These are phyloP conservation scores for Saturnispora besseyi DNA, from an alignment of 805 yeast species.

Conservation along the genomic window DNA sequence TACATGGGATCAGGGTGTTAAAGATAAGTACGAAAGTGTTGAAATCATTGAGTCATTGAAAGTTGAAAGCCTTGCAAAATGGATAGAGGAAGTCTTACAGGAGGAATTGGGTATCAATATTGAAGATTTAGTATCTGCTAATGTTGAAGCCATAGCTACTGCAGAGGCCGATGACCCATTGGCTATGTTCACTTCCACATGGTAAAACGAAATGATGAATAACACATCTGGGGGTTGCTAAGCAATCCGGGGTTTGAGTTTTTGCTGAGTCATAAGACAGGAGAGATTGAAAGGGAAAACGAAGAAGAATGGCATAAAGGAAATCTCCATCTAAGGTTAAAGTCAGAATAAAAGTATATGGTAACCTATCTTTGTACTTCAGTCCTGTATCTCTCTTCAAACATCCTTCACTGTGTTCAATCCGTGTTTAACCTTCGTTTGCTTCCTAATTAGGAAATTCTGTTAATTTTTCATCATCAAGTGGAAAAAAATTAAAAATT, in stretches of 20 bases:
- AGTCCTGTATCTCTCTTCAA: too few species aligned
- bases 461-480: background rate
- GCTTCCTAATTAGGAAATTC: background rate
- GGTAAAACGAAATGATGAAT: background rate
- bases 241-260: background rate
- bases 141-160: background rate
- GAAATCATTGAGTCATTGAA: constrained; percentile 13
- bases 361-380: too few species aligned
- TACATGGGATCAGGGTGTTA: constrained; percentile 36
- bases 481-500: background rate
- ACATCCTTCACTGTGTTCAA: too few species aligned
- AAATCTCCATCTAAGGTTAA: too few species aligned
- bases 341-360: too few species aligned
- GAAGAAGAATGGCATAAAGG: background rate
- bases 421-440: too few species aligned
- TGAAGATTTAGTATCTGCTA: constrained; percentile 34
- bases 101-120: constrained; percentile 24
- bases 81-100: constrained; percentile 7
- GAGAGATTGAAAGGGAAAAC: too few species aligned
- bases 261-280: background rate
- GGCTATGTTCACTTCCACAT: constrained; percentile 7
- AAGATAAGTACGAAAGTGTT: constrained; percentile 29
- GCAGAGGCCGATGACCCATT: constrained; percentile 1
- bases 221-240: background rate
- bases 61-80: background rate